Base-by-base conservation (phyloP, 306 rosid species). In the Sophora flavescens region DNA sequence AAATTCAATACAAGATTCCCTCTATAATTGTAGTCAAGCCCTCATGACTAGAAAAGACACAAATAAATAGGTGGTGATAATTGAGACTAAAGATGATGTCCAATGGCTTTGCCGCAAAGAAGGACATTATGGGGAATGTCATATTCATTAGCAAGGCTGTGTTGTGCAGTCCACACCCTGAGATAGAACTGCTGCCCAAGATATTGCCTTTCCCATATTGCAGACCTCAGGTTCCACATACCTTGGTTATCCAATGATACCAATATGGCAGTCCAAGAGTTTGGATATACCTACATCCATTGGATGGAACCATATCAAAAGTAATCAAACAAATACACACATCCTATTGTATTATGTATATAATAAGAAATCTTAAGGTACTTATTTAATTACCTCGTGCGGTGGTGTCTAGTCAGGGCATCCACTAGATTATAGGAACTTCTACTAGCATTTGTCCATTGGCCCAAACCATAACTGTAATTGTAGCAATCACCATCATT, bases 221-320 rank as follows among this genome's bases (percentile, higher is more conserved):
- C 91, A 1, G 99, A 95, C 68, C 99, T 92, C 87, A 92, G 36
- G 53, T 92, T 95, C 99, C 99, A 95, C 98, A 95, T 92, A 1
- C 99, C 99, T 75, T 92, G 91, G 90, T 95, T 95, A 87, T 95
- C 99, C 75, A 95, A 77, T 4, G 99, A 92, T 71, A 92, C 96
- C 82, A 89, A 79, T 80, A 91, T 91, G 3, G 90, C 10, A 8
- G 98, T 95, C 99, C 99, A 95, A 0, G 97, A 87, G 59, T 89
- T 88, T 28, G 98, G 97, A 82, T 92, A 95, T 18, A 91, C 99
- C 98, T 95, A 65, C 77, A 67, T 68, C 64, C 79, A 51, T 13
- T 62, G 39, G 62, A 68, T 62, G 39, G 62, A 68, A 44, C 18
- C 6, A 67, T 6, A n/a, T 78, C 18, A 63, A 16, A 78, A 75